phyloP scores from a whole-genome alignment of 768 basidiomycete species.

The Lentinula edodes region DNA sequence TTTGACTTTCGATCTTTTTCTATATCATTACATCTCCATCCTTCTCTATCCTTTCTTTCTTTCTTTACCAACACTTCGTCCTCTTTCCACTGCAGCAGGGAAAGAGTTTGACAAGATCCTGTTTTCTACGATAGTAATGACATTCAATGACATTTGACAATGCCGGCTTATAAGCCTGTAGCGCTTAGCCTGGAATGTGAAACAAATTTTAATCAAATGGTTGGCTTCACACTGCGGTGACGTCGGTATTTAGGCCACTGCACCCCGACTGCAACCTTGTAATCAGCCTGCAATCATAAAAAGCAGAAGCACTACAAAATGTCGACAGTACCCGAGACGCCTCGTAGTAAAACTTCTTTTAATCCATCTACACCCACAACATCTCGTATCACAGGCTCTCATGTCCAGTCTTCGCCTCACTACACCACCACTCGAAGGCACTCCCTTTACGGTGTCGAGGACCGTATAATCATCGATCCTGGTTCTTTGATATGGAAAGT shows the following conservation, averaged over 20 bases:
- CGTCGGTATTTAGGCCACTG: no score
- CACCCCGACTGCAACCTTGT: no score
- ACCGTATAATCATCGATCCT: constrained; percentile 91
- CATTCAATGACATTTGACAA: not conserved
- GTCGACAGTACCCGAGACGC: constrained; percentile 1
- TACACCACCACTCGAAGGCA: constrained; percentile 83
- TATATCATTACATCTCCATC: not conserved
- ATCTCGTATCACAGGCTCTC: constrained; percentile 38
- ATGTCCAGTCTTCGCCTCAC: constrained; percentile 73
- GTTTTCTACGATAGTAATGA: not conserved
- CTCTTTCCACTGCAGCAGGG: not conserved
- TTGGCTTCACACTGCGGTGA: no score
- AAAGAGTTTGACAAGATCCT: not conserved
- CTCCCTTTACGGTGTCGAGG: constrained; percentile 95
- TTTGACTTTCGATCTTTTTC: not conserved
- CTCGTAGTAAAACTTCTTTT: constrained; percentile 2
- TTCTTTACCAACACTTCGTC: not conserved
- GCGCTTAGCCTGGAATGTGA: not conserved
- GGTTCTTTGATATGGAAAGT: constrained; percentile 95
- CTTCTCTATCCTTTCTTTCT: not conserved
- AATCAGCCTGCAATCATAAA: no score
- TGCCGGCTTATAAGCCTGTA: no score
- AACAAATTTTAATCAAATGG: no score
- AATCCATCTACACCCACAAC: constrained; percentile 51
- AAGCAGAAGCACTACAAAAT: not conserved